phyloP scores from a whole-genome alignment of 2,329 filamentous ascomycete genomes.

The Aspergillus awamori region DNA sequence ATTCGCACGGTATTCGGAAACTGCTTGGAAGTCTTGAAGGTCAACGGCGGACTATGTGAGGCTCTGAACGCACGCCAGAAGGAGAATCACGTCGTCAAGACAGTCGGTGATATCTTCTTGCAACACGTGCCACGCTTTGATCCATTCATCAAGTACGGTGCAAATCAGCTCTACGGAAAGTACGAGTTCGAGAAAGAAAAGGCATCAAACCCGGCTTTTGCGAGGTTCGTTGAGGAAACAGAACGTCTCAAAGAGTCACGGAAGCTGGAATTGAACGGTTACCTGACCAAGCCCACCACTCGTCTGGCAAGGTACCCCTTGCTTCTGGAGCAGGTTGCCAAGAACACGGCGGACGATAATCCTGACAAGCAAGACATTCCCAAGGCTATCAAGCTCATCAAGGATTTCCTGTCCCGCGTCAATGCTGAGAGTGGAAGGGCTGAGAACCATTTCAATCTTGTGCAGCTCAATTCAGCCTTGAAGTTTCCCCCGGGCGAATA shows the following conservation, averaged over 20 bases:
- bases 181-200: constrained; percentile 98
- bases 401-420: constrained; percentile 82
- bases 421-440: constrained; percentile 96
- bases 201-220: constrained; percentile 78
- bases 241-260: constrained; percentile 94
- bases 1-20: constrained; percentile 96
- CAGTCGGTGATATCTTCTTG: constrained; percentile 90
- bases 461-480: constrained; percentile 86
- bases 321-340: constrained; percentile 85
- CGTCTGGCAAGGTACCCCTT: constrained; percentile 91
- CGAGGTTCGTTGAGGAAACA: constrained; percentile 93
- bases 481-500: constrained; percentile 88
- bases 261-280: constrained; percentile 95
- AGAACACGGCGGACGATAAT: constrained; percentile 86
- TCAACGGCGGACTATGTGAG: constrained; percentile 86
- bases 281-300: constrained; percentile 95
- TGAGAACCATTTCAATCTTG: constrained; percentile 95
- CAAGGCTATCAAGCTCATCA: constrained; percentile 82
- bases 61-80: constrained; percentile 89
- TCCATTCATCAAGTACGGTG: constrained; percentile 94
- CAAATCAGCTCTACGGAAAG: constrained; percentile 93
- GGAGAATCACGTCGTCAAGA: constrained; percentile 82
- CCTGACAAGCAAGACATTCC: constrained; percentile 91
- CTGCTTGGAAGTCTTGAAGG: constrained; percentile 88
- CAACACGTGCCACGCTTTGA: constrained; percentile 91